Evolutionary conservation across 345 rosid species (phyloP).

Genomic region (Moricandia moricandioides): DNA sequence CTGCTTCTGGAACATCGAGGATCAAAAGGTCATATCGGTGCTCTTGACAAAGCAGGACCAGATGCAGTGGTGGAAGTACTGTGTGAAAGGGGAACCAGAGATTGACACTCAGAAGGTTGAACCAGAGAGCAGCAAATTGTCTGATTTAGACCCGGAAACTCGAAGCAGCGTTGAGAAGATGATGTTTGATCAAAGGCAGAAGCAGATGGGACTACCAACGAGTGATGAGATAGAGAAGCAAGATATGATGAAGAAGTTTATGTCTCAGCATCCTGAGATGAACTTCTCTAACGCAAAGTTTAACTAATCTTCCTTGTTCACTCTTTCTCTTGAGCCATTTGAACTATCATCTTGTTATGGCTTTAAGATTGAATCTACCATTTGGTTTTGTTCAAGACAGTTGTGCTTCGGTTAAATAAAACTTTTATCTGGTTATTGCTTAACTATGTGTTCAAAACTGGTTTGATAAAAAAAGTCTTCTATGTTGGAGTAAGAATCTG

Average conservation of each 20-base stretch:
- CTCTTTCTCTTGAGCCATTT: neutral
- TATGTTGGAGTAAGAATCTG: neutral
- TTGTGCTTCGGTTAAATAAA: neutral
- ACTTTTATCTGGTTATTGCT: neutral
- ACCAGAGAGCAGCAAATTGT: conserved; percentile 78
- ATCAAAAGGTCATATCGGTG: conserved; percentile 38
- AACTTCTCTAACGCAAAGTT: conserved; percentile 32
- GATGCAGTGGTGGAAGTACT: conserved; percentile 91
- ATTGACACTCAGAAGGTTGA: conserved; percentile 93
- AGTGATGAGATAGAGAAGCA: conserved; percentile 87
- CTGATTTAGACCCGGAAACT: conserved; percentile 82
- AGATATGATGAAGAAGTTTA: conserved; percentile 79
- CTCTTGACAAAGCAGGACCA: conserved; percentile 88
- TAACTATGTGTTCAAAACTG: neutral
- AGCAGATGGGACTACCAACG: conserved; percentile 85
- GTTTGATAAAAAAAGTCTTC: neutral
- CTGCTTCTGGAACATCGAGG: conserved; percentile 86
- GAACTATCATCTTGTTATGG: neutral
- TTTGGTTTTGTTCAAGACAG: neutral
- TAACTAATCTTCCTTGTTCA: conserved; percentile 1
- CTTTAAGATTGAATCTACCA: neutral
- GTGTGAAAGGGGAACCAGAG: conserved; percentile 82
- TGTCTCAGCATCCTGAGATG: conserved; percentile 48
- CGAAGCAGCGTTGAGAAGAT: conserved; percentile 78
- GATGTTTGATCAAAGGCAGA: conserved; percentile 97